phyloP scores from a whole-genome alignment of 306 rosid species.

The Trifolium repens region DNA sequence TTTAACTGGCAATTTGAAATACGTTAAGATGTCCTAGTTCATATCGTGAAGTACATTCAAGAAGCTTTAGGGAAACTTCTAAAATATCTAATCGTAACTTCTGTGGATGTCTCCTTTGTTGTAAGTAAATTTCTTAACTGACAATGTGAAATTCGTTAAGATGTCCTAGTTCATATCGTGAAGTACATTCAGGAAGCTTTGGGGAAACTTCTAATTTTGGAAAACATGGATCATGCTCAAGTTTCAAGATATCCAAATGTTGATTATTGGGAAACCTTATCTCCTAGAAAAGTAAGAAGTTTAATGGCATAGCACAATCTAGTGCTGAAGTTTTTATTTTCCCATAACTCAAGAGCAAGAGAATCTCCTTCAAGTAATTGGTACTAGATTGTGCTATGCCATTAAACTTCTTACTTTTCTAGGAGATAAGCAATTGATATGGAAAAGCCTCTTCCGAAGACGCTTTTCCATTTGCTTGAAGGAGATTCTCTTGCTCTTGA shows the following conservation, averaged over 20 bases:
- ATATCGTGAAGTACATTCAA: neutral
- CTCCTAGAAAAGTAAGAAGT: neutral
- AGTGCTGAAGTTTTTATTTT: constrained; percentile 33
- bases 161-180: neutral
- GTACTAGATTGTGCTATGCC: no score
- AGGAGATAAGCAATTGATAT: no score
- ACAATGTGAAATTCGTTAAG: neutral
- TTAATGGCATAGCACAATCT: no score
- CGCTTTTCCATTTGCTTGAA: no score
- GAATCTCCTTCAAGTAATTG: constrained; percentile 62
- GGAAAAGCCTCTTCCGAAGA: no score
- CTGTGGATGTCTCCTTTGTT: neutral
- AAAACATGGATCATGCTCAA: no score
- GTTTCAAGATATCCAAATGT: no score
- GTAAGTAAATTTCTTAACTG: neutral
- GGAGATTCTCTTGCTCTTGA: no score
- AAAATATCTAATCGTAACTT: neutral
- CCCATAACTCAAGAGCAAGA: constrained; percentile 58
- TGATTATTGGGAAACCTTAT: no score
- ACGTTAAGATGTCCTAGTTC: neutral
- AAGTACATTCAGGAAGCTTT: neutral
- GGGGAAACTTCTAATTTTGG: no score
- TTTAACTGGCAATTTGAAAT: neutral
- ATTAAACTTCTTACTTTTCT: no score
- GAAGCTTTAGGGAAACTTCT: neutral